These are phyloP conservation scores for Penicillium hordei DNA, from an alignment of 2,329 filamentous ascomycete species.

Conservation along the genomic window DNA sequence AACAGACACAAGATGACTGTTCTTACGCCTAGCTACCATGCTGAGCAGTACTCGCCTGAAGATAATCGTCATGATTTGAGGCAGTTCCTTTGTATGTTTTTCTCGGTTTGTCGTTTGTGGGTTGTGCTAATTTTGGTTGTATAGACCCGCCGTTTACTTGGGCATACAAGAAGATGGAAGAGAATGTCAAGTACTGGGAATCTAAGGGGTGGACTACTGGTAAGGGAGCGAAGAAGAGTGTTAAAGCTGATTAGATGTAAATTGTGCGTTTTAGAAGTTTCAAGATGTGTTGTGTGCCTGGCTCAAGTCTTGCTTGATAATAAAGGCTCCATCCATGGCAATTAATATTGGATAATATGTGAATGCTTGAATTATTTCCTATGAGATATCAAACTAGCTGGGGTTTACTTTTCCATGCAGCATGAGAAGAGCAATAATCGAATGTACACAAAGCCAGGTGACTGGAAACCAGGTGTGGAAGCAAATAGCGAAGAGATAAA, in stretches of 20 bases:
- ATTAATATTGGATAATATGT: not conserved
- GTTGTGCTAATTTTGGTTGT: not conserved
- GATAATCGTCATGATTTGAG: constrained; percentile 61
- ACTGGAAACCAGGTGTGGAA: not conserved
- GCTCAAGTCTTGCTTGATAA: not conserved
- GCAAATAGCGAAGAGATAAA: not conserved
- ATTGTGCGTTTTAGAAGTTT: not conserved
- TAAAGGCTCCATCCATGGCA: no score
- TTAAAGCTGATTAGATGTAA: constrained; percentile 32
- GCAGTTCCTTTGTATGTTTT: constrained; percentile 51
- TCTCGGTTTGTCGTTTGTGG: not conserved
- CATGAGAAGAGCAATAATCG: not conserved
- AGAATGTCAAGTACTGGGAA: constrained; percentile 47
- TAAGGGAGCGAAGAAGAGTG: constrained; percentile 38
- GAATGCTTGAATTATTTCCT: not conserved
- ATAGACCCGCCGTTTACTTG: constrained; percentile 43
- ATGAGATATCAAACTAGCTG: not conserved
- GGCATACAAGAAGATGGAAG: constrained; percentile 52
- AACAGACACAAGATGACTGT: constrained; percentile 67
- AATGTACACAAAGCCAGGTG: not conserved
- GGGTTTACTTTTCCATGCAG: not conserved
- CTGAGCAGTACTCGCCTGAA: constrained; percentile 53
- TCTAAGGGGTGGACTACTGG: constrained; percentile 35
- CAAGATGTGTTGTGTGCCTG: not conserved
- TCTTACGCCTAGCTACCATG: constrained; percentile 59